These are phyloP conservation scores for Pichia sp. DNA, from an alignment of 1,139 yeast genomes.

Conservation along the genomic window DNA sequence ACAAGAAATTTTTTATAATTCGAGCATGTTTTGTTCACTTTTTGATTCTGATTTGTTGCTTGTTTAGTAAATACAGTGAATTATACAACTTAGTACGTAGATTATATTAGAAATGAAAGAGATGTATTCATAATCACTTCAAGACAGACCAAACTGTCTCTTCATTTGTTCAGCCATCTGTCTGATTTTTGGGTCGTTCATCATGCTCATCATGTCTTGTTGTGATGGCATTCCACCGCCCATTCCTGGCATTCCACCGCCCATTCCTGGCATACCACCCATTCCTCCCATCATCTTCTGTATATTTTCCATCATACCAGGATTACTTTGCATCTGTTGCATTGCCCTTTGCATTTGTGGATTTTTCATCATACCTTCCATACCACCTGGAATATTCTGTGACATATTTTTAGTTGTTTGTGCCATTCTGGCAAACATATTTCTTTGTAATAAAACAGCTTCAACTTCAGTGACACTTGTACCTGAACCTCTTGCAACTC, in stretches of 20 bases:
- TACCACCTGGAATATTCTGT: constrained; percentile 15
- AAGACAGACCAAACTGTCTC: constrained; percentile 18
- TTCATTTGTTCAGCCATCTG: constrained; percentile 34
- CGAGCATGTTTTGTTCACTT: not conserved
- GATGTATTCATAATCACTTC: not conserved
- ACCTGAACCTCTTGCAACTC: constrained; percentile 96
- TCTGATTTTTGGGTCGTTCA: constrained; percentile 28
- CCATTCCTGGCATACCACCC: constrained; percentile 31
- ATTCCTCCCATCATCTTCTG: constrained; percentile 47
- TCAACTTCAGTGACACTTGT: constrained; percentile 91
- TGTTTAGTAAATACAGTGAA: not conserved
- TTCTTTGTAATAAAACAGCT: constrained; percentile 84
- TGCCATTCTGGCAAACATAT: constrained; percentile 95
- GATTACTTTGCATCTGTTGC: constrained; percentile 47
- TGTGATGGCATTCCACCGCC: constrained; percentile 30
- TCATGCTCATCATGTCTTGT: constrained; percentile 32
- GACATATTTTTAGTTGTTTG: constrained; percentile 52
- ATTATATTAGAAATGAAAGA: not conserved
- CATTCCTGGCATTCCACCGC: constrained; percentile 38
- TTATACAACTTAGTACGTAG: not conserved
- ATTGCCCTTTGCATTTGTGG: constrained; percentile 51
- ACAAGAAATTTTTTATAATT: not conserved
- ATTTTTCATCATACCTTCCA: constrained; percentile 43
- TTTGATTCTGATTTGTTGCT: not conserved
- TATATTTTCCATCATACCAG: constrained; percentile 57